phyloP scores from a whole-genome alignment of 805 yeast genomes.

The Priceomyces carsonii region DNA sequence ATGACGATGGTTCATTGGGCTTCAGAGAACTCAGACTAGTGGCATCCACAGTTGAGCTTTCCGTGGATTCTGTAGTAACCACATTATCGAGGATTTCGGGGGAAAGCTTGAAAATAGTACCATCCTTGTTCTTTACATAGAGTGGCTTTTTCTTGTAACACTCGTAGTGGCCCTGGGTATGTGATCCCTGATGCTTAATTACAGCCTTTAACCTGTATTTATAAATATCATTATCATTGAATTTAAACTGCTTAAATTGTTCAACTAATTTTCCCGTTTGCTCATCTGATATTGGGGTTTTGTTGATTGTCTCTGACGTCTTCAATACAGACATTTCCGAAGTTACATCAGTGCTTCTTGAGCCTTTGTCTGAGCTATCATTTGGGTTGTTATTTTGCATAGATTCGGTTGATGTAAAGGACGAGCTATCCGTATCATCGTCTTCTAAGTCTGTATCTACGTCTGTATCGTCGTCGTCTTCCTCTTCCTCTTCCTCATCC shows the following conservation, averaged over 20 bases:
- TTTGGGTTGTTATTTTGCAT: constrained; percentile 7
- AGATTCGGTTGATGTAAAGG: constrained; percentile 20
- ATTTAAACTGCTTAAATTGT: constrained; percentile 38
- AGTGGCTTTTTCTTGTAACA: constrained; percentile 79
- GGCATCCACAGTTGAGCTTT: background rate
- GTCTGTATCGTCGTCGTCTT: constrained; percentile 13
- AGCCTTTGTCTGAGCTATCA: constrained; percentile 10
- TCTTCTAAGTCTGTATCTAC: constrained; percentile 17
- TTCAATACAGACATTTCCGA: constrained; percentile 10
- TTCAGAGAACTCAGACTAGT: background rate
- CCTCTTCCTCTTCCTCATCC: constrained; percentile 27
- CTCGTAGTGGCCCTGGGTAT: constrained; percentile 87
- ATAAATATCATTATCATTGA: constrained; percentile 40
- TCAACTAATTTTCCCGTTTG: constrained; percentile 35
- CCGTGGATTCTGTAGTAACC: background rate
- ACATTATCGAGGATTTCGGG: constrained; percentile 38
- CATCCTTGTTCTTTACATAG: constrained; percentile 47
- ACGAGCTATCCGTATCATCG: constrained; percentile 21
- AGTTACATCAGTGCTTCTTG: constrained; percentile 10
- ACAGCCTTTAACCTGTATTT: constrained; percentile 67
- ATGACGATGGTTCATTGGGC: background rate
- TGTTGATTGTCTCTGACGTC: constrained; percentile 29
- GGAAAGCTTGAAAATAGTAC: constrained; percentile 39
- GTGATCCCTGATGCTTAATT: constrained; percentile 86
- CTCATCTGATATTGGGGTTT: constrained; percentile 39